Percentiles rank a stretch among this genome's conserved stretches.
Conservation (phyloP, 2,329 filamentous ascomycete species). For the Beauveria medogensis region DNA sequence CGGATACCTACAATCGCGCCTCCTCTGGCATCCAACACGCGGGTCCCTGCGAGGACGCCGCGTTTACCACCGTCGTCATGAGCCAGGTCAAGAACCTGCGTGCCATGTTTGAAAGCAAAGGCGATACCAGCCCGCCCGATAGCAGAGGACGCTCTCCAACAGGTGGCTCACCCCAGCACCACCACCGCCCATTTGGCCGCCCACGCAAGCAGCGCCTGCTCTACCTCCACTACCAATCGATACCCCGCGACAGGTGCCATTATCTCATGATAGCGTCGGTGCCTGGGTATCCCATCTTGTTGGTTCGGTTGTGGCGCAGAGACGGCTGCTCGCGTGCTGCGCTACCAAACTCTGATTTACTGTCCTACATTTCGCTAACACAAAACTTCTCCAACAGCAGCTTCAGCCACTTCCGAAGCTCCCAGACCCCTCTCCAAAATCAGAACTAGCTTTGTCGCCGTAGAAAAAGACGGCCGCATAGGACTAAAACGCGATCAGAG, state of each 20-base stretch:
- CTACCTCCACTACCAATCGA: not conserved
- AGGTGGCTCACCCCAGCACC: conserved; percentile 32
- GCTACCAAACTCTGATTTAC: conserved; percentile 1
- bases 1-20: not conserved
- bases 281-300: not conserved
- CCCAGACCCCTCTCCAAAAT: conserved; percentile 66
- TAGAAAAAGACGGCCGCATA: conserved; percentile 57
- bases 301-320: not conserved
- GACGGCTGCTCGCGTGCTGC: conserved; percentile 2
- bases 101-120: conserved; percentile 73
- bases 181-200: conserved; percentile 8
- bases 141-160: conserved; percentile 56
- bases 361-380: not conserved
- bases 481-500: conserved; percentile 38
- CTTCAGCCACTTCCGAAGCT: conserved; percentile 33
- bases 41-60: conserved; percentile 8
- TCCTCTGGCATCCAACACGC: conserved; percentile 2
- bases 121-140: conserved; percentile 55
- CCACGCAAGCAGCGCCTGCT: not conserved
- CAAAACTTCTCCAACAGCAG: not conserved
- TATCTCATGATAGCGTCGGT: conserved; percentile 1
- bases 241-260: not conserved
- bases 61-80: conserved; percentile 36
- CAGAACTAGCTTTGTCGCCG: conserved; percentile 64
- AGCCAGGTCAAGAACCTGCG: conserved; percentile 66